These are phyloP conservation scores for Santalum album DNA, from an alignment of 164 flowering plant genomes.

Conservation along the genomic window DNA sequence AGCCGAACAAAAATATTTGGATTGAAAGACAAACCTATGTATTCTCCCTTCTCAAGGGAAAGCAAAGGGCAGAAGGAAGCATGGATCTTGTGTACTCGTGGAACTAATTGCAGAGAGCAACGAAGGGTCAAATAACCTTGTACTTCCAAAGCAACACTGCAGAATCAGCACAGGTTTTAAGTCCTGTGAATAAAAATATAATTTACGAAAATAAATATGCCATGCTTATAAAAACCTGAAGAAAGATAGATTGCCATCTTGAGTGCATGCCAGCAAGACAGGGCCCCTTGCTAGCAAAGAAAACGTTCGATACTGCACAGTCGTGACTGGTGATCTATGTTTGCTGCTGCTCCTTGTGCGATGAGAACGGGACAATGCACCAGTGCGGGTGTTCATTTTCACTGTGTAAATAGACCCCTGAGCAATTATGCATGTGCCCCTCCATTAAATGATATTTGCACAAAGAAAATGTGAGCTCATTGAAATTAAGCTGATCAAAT, in stretches of 20 bases:
- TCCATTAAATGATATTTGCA: slow-evolving; percentile 1
- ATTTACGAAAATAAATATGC: background rate
- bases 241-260: slow-evolving; percentile 80
- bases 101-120: slow-evolving; percentile 81
- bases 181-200: slow-evolving; percentile 1
- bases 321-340: slow-evolving; percentile 65
- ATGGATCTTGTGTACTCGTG: slow-evolving; percentile 68
- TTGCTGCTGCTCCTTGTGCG: slow-evolving; percentile 50
- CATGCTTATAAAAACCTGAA: slow-evolving; percentile 49
- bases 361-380: slow-evolving; percentile 64
- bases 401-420: slow-evolving; percentile 76
- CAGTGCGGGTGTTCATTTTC: slow-evolving; percentile 64
- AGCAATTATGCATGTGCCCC: slow-evolving; percentile 5
- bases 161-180: slow-evolving; percentile 9
- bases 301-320: slow-evolving; percentile 88
- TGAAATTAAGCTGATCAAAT: slow-evolving; percentile 1
- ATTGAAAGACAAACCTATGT: slow-evolving; percentile 56
- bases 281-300: slow-evolving; percentile 87
- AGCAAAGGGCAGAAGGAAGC: slow-evolving; percentile 95
- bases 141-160: slow-evolving; percentile 76
- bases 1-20: background rate
- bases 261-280: slow-evolving; percentile 74
- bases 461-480: slow-evolving; percentile 3
- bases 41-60: slow-evolving; percentile 95
- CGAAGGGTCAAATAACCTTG: slow-evolving; percentile 88